Conservation (phyloP, 2,329 filamentous ascomycete species). For the Neoscytalidium dimidiatum region DNA sequence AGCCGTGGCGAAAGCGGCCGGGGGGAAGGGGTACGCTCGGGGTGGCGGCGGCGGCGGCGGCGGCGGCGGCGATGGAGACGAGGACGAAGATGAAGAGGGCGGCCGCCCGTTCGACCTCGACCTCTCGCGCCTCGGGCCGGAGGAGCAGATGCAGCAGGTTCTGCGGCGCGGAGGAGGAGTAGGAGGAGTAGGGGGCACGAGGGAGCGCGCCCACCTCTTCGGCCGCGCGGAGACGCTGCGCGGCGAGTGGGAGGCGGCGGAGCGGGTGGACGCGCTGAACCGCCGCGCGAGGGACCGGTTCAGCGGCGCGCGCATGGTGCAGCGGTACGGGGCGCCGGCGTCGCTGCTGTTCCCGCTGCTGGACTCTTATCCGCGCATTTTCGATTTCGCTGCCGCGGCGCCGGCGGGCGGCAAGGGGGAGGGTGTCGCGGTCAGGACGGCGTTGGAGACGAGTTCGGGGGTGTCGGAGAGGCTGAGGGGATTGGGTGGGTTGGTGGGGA, state of each 20-base stretch:
- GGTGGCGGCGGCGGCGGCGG: not conserved
- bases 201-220: conserved; percentile 41
- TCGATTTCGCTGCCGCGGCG: conserved; percentile 43
- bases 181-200: not conserved
- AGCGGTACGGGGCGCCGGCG: conserved; percentile 32
- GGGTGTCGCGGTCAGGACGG: conserved; percentile 42
- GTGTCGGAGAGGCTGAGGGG: conserved; percentile 69
- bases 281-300: conserved; percentile 35
- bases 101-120: conserved; percentile 23
- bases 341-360: conserved; percentile 71
- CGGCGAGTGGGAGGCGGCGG: conserved; percentile 38
- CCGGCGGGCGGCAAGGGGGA: not conserved
- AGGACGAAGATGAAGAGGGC: conserved; percentile 31
- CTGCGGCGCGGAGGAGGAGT: not conserved
- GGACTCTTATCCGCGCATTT: conserved; percentile 81
- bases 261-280: conserved; percentile 32
- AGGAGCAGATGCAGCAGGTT: not conserved
- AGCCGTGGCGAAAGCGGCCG: conserved; percentile 25
- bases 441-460: conserved; percentile 72
- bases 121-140: not conserved
- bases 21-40: not conserved
- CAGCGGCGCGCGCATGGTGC: conserved; percentile 35
- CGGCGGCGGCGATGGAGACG: not conserved
- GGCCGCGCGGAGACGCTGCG: conserved; percentile 42
- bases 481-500: conserved; percentile 64